Evolutionary conservation across 2,329 filamentous ascomycete species (phyloP), one percentile per base, ranked within the genome.

Genomic region (Fusarium nurragi): DNA sequence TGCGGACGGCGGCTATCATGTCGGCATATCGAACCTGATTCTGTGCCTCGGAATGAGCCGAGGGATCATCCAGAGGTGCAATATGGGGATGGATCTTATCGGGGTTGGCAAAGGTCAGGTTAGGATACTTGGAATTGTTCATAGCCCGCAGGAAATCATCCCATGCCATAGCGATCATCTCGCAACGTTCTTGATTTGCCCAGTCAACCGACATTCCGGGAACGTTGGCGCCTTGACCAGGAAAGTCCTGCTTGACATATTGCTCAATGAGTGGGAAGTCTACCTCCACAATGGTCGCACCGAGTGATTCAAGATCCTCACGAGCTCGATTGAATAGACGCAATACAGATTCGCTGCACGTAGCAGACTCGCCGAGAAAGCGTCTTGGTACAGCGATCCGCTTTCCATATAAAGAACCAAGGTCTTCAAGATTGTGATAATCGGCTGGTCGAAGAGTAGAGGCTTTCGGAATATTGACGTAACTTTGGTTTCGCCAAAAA

Each of bases 371-470:
- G n/a, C 47, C 47, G 4, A 32, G 41, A 3, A 50, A 50, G 8
- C 47, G 41, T 41, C 16, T 12, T 3, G 47, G 36, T 0, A 50
- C 36, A 9, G 47, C 47, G 2, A 50, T 0, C 1, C 25, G 36
- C 3, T 40, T 40, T n/a, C n/a, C n/a, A n/a, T n/a, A n/a, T n/a
- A n/a, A n/a, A n/a, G n/a, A n/a, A n/a, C n/a, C n/a, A n/a, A n/a
- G n/a, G n/a, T n/a, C n/a, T n/a, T n/a, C n/a, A n/a, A n/a, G n/a
- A 3, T 30, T n/a, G 2, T 13, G 36, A 51, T 23, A 26, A 2
- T 46, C 16, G 0, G 1, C 25, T 1, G 47, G 47, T 6, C 79
- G 76, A 1, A 75, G n/a, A n/a, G n/a, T n/a, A n/a, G n/a, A n/a
- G n/a, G n/a, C n/a, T n/a, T n/a, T n/a, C n/a, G n/a, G n/a, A n/a